Evolutionary conservation across 2,329 filamentous ascomycete genomes (phyloP).

Genomic region (Hypoxylon sp.): DNA sequence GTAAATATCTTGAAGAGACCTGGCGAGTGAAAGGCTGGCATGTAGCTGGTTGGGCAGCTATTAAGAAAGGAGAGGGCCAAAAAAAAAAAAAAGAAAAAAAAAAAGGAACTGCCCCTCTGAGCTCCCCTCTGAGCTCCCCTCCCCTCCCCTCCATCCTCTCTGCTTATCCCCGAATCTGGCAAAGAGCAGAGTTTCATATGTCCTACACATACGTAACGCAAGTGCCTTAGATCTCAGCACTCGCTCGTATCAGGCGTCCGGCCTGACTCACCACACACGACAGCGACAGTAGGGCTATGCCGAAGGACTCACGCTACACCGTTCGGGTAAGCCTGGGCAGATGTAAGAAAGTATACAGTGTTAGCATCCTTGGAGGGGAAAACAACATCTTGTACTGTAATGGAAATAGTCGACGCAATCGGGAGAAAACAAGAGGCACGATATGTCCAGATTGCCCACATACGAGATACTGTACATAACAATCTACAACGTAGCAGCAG

Average conservation of each 20-base stretch:
- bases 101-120: too few relatives aligned
- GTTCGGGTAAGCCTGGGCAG: not conserved
- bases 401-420: too few relatives aligned
- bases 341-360: not conserved
- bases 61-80: slow-evolving; percentile 16
- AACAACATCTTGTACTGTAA: not conserved
- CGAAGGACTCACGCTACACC: not conserved
- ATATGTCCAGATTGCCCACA: too few relatives aligned
- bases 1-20: not conserved
- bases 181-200: not conserved
- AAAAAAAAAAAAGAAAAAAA: too few relatives aligned
- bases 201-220: not conserved
- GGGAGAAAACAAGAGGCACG: too few relatives aligned
- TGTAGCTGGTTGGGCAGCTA: slow-evolving; percentile 36
- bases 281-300: not conserved
- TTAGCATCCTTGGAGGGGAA: not conserved
- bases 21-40: not conserved
- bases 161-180: too few relatives aligned
- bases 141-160: too few relatives aligned
- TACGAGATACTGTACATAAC: too few relatives aligned
- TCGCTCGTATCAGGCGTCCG: not conserved
- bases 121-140: too few relatives aligned
- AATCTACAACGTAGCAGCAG: too few relatives aligned
- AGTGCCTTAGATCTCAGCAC: too few relatives aligned
- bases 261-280: slow-evolving; percentile 23